These are phyloP conservation scores for Brasilioporus rufonigricans DNA, from an alignment of 768 basidiomycete species.

Conservation along the genomic window DNA sequence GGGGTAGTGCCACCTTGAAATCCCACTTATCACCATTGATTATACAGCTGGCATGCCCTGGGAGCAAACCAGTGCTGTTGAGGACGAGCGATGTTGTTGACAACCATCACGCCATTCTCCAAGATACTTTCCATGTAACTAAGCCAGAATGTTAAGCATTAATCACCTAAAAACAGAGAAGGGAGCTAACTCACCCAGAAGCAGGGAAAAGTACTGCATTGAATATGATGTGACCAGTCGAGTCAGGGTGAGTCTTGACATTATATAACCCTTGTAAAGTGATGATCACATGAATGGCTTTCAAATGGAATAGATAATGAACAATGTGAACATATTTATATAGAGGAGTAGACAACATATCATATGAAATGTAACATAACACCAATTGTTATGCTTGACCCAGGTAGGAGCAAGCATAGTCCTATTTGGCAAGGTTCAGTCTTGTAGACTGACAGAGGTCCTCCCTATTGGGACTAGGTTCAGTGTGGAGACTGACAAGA, in stretches of 20 bases:
- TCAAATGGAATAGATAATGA: too few relatives aligned
- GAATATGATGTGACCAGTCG: constrained; percentile 44
- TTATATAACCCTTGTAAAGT: too few relatives aligned
- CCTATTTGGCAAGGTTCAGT: too few relatives aligned
- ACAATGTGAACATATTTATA: too few relatives aligned
- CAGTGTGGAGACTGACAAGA: too few relatives aligned
- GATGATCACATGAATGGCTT: too few relatives aligned
- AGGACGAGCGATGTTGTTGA: constrained; percentile 29
- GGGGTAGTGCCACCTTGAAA: constrained; percentile 26
- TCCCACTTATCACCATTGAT: constrained; percentile 30
- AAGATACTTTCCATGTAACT: constrained; percentile 31
- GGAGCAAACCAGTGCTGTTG: constrained; percentile 9
- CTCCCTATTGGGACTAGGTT: too few relatives aligned
- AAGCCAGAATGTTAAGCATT: background rate
- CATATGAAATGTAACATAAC: too few relatives aligned
- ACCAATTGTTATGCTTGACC: too few relatives aligned
- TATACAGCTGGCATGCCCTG: constrained; percentile 25
- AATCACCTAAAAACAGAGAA: background rate
- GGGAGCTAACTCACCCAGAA: constrained; percentile 36
- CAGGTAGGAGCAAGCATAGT: too few relatives aligned
- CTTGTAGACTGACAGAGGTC: too few relatives aligned
- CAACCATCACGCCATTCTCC: constrained; percentile 34
- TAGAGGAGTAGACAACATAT: too few relatives aligned
- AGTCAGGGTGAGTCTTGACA: constrained; percentile 31
- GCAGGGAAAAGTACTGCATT: constrained; percentile 48